These are phyloP conservation scores for Vinca minor DNA, from an alignment of 257 asterid species.

Conservation along the genomic window DNA sequence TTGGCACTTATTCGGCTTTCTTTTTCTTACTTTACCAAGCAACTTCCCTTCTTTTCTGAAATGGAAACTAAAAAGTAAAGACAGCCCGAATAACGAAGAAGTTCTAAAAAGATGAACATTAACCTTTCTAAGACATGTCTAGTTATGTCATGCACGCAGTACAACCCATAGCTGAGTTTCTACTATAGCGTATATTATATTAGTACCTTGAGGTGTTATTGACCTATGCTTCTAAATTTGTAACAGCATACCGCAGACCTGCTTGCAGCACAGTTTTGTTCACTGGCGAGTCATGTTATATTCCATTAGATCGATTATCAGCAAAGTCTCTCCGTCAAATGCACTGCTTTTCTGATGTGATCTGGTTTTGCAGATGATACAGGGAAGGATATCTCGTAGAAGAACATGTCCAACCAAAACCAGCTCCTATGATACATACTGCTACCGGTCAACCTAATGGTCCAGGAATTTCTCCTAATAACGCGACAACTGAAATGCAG, in stretches of 20 bases:
- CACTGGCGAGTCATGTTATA: constrained; percentile 46
- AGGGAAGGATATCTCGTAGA: constrained; percentile 64
- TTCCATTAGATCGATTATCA: not conserved
- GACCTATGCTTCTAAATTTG: constrained; percentile 18
- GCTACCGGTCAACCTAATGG: constrained; percentile 34
- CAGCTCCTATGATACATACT: constrained; percentile 33
- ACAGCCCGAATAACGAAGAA: not conserved
- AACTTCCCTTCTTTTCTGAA: not conserved
- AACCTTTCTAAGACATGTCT: not conserved
- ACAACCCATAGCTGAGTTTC: not conserved
- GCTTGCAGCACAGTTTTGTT: constrained; percentile 71
- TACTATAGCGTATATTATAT: too few species aligned
- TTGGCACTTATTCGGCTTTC: not conserved
- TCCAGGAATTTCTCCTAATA: constrained; percentile 36
- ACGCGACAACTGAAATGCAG: constrained; percentile 48
- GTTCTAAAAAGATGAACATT: not conserved
- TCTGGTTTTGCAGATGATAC: constrained; percentile 53
- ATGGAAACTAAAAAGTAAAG: not conserved
- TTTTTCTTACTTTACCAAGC: not conserved
- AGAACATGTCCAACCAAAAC: constrained; percentile 64
- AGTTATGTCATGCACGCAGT: not conserved
- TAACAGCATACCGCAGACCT: constrained; percentile 90
- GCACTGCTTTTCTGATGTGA: constrained; percentile 7
- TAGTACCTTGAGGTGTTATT: constrained; percentile 18
- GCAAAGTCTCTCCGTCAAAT: not conserved